Conservation (phyloP, 2,329 filamentous ascomycete genomes). For the Tolypocladium pustulatum region DNA sequence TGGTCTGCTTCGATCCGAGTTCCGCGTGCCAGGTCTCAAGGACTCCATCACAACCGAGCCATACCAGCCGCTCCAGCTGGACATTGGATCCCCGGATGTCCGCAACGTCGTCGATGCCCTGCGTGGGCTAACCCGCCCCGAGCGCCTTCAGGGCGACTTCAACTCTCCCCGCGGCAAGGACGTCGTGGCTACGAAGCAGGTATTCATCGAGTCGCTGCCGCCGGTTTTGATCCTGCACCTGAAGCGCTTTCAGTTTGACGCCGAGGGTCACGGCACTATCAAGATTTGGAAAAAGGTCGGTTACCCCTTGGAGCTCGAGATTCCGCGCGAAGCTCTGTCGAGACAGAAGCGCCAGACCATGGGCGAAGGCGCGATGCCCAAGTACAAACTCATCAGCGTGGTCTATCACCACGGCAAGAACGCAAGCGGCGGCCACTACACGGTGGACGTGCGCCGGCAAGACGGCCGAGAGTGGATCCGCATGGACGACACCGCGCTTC, state of each 20-base stretch:
- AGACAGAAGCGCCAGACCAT: conserved; percentile 56
- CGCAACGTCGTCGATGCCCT: conserved; percentile 89
- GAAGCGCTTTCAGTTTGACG: conserved; percentile 95
- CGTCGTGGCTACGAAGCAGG: conserved; percentile 78
- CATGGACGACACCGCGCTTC: conserved; percentile 85
- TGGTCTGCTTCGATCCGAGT: conserved; percentile 79
- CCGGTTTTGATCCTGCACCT: conserved; percentile 89
- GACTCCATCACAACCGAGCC: conserved; percentile 87
- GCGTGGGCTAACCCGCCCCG: conserved; percentile 71
- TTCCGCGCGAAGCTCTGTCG: conserved; percentile 82
- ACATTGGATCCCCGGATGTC: conserved; percentile 80
- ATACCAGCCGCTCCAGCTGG: conserved; percentile 87
- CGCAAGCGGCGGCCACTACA: conserved; percentile 92
- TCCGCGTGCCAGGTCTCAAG: conserved; percentile 77
- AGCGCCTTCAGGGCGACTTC: conserved; percentile 79
- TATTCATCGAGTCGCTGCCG: conserved; percentile 85
- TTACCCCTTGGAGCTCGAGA: conserved; percentile 88
- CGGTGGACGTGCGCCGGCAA: conserved; percentile 89
- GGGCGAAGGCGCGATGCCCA: conserved; percentile 59
- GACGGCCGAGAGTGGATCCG: conserved; percentile 95
- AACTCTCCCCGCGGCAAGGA: conserved; percentile 67
- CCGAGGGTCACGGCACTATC: conserved; percentile 66
- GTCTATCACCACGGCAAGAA: conserved; percentile 98
- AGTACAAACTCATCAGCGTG: conserved; percentile 78
- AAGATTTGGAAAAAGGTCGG: conserved; percentile 99